A percentile compares a stretch with the other conserved stretches of the same genome.
These are phyloP conservation scores for Gynostemma pentaphyllum DNA, from an alignment of 306 rosid genomes.

Conservation along the genomic window DNA sequence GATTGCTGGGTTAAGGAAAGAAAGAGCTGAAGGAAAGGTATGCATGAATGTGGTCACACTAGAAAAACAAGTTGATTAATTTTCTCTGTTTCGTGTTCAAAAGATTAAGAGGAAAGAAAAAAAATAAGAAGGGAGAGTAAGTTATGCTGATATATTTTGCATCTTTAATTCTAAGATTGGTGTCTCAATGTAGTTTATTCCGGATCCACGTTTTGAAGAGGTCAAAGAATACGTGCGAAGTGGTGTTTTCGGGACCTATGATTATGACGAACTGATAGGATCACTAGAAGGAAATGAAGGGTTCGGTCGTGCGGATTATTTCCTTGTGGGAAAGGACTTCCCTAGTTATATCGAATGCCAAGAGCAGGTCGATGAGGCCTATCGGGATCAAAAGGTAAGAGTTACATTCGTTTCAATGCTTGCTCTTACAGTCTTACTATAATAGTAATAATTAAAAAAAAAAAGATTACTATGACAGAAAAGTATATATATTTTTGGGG, in stretches of 20 bases:
- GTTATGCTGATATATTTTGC: not conserved
- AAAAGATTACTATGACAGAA: not conserved
- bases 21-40: conserved; percentile 92
- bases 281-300: conserved; percentile 95
- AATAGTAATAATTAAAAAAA: not conserved
- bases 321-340: conserved; percentile 97
- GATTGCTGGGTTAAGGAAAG: conserved; percentile 81
- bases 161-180: conserved; percentile 4
- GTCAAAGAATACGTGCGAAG: conserved; percentile 69
- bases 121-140: not conserved
- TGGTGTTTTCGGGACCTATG: conserved; percentile 70
- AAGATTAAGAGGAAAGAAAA: not conserved
- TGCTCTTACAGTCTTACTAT: not conserved
- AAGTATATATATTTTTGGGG: not conserved
- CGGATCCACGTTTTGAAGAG: conserved; percentile 90
- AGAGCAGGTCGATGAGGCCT: conserved; percentile 79
- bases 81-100: not conserved
- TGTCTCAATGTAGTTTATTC: conserved; percentile 50
- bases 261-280: conserved; percentile 66
- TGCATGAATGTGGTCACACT: conserved; percentile 3
- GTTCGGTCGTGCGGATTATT: conserved; percentile 85
- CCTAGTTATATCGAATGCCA: conserved; percentile 95
- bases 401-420: not conserved
- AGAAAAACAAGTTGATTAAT: not conserved
- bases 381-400: conserved; percentile 64